Evolutionary conservation across 805 yeast genomes (phyloP).

Genomic region (Candida insectalens): DNA sequence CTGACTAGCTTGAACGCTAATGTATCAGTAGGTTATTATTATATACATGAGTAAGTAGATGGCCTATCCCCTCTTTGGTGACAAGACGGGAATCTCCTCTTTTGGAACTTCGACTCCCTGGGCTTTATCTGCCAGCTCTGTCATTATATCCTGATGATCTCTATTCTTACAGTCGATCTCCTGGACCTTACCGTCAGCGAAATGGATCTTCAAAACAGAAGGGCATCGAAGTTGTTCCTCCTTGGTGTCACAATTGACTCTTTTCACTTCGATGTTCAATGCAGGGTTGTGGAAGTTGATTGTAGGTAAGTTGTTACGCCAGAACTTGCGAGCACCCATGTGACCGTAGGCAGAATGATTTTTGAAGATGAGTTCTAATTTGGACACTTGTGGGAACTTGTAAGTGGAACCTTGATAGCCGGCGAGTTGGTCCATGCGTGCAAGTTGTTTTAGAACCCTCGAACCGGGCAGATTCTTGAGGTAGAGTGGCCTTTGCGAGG

Average conservation of each 20-base stretch:
- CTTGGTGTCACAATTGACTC: conserved; percentile 35
- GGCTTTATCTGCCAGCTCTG: conserved; percentile 40
- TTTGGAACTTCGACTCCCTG: conserved; percentile 43
- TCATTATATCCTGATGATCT: conserved; percentile 43
- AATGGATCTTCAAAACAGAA: conserved; percentile 32
- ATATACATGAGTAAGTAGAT: not conserved
- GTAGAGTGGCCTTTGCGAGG: conserved; percentile 15
- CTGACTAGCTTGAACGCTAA: too few relatives aligned
- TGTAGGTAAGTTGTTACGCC: conserved; percentile 67
- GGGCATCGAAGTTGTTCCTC: conserved; percentile 38
- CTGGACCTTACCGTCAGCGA: conserved; percentile 27
- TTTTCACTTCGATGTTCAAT: conserved; percentile 47
- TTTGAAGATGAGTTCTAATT: conserved; percentile 44
- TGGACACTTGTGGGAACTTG: conserved; percentile 27
- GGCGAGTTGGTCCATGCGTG: conserved; percentile 40
- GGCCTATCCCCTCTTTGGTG: conserved; percentile 3
- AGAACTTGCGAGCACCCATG: conserved; percentile 63
- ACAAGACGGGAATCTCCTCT: conserved; percentile 30
- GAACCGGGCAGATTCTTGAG: conserved; percentile 29
- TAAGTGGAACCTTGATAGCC: conserved; percentile 35
- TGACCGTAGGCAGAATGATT: conserved; percentile 40
- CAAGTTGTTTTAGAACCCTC: conserved; percentile 36
- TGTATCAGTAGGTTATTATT: not conserved
- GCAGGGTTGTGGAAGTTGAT: conserved; percentile 78
- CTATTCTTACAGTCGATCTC: conserved; percentile 45